These are phyloP conservation scores for Talaromyces adpressus DNA, from an alignment of 495 filamentous ascomycete species.

Conservation along the genomic window DNA sequence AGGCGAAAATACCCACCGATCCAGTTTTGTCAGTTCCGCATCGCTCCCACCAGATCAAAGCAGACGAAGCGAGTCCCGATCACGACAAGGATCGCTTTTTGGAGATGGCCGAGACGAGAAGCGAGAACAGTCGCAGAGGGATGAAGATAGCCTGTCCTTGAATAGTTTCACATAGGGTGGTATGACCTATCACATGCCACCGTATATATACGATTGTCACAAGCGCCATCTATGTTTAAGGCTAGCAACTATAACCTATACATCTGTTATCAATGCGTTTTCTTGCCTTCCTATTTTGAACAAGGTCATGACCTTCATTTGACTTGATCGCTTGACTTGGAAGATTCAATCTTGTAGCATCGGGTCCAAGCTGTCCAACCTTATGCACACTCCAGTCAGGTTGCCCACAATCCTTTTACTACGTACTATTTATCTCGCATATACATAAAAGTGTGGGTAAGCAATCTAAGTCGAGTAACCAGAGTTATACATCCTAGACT, in stretches of 20 bases:
- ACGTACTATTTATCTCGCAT: not conserved
- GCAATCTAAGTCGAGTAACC: not conserved
- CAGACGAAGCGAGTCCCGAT: conserved; percentile 24
- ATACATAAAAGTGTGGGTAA: not conserved
- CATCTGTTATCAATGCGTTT: not conserved
- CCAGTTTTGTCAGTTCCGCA: conserved; percentile 41
- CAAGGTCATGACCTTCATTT: not conserved
- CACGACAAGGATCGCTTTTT: conserved; percentile 33
- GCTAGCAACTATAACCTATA: not conserved
- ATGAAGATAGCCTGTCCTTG: conserved; percentile 36
- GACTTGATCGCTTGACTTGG: not conserved
- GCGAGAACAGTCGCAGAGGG: conserved; percentile 18
- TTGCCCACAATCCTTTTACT: not conserved
- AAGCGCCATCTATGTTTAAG: not conserved
- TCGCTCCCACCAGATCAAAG: conserved; percentile 42
- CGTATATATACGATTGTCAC: not conserved
- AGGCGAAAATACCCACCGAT: conserved; percentile 44
- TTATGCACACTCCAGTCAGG: not conserved
- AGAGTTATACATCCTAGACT: not conserved
- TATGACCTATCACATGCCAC: not conserved
- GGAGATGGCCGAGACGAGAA: conserved; percentile 27
- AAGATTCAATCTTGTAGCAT: not conserved
- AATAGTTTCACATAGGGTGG: conserved; percentile 30
- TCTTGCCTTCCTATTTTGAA: not conserved
- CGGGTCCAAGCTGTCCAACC: not conserved